Evolutionary conservation across 1,284 basidiomycete species (phyloP), one percentile per base, ranked within the genome.

Genomic region (Puccinia triticina): DNA sequence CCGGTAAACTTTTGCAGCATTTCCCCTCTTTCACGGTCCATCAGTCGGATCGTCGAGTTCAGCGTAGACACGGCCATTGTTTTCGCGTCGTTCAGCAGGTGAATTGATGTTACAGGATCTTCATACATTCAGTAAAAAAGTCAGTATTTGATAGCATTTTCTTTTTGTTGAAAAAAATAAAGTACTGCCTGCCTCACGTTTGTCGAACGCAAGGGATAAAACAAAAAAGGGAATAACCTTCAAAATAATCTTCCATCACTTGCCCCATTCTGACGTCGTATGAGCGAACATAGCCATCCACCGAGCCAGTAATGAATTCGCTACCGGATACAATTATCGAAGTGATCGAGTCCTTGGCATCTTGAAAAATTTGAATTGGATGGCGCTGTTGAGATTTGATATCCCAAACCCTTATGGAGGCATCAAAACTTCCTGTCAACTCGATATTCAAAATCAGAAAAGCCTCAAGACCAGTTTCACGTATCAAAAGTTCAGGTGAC

Each of bases 251-350:
- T 71, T 92, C 90, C 4, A 92, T 91, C 40, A 98, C 88, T 87
- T 95, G 91, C 32, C 97, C 97, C 89, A 92, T 94, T 69, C 96
- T 92, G 46, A 99, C 88, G 87, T 99, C 97, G 87, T 98, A 98
- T 0, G 93, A 93, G 32, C 97, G 91, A 48, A 98, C 91, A 85
- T 92, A 90, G 0, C 97, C 96, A 84, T 99, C 97, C 1, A 96
- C 92, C 0, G 93, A 95, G 0, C 94, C 94, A 0, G 94, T 90
- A 64, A 92, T 89, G 84, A 98, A 90, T 90, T 23, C 91, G 90
- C 55, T 90, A 86, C 37, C 90, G 89, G 84, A 93, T 88, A 88
- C 92, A 87, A 83, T 84, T n/a, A 99, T 87, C 12, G 92, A 90
- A 84, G 95, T 95, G 73, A 99, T 92, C 0, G 94, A 92, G 85